These are phyloP conservation scores for Penicillium manginii DNA, from an alignment of 495 filamentous ascomycete genomes.

Conservation along the genomic window DNA sequence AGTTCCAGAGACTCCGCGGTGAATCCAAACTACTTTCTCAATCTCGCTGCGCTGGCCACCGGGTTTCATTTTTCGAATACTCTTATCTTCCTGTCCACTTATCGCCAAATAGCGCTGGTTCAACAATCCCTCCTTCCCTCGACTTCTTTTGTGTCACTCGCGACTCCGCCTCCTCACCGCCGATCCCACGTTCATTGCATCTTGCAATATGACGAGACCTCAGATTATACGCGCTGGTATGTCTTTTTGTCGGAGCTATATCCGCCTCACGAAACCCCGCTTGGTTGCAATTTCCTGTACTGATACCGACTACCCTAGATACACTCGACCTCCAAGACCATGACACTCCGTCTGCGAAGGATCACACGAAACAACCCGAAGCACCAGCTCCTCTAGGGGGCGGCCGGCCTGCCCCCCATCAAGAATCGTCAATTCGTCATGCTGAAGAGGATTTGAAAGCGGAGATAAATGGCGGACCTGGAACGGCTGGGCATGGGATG, in stretches of 20 bases:
- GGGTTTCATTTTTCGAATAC: background rate
- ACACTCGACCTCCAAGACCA: constrained; percentile 93
- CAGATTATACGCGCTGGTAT: constrained; percentile 80
- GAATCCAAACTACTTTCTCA: constrained; percentile 7
- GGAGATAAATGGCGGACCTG: constrained; percentile 60
- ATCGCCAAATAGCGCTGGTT: constrained; percentile 7
- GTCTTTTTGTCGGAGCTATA: constrained; percentile 30
- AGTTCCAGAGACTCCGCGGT: constrained; percentile 11
- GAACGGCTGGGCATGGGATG: constrained; percentile 48
- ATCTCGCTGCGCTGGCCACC: background rate
- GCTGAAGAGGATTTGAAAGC: constrained; percentile 74
- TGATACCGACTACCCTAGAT: constrained; percentile 57
- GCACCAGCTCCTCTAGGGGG: constrained; percentile 52
- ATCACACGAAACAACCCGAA: constrained; percentile 63
- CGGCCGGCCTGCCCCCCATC: constrained; percentile 76
- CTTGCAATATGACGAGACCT: constrained; percentile 67
- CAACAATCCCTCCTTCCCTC: constrained; percentile 26
- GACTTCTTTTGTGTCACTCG: constrained; percentile 17
- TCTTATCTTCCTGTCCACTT: background rate
- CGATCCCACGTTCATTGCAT: constrained; percentile 24
- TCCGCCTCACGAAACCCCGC: background rate
- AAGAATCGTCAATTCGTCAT: constrained; percentile 79
- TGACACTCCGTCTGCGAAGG: constrained; percentile 79
- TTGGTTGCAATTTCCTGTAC: constrained; percentile 12
- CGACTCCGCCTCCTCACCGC: constrained; percentile 9